Evolutionary conservation across 139 green algal species (phyloP).

Genomic region (Spirogloea muscicola): DNA sequence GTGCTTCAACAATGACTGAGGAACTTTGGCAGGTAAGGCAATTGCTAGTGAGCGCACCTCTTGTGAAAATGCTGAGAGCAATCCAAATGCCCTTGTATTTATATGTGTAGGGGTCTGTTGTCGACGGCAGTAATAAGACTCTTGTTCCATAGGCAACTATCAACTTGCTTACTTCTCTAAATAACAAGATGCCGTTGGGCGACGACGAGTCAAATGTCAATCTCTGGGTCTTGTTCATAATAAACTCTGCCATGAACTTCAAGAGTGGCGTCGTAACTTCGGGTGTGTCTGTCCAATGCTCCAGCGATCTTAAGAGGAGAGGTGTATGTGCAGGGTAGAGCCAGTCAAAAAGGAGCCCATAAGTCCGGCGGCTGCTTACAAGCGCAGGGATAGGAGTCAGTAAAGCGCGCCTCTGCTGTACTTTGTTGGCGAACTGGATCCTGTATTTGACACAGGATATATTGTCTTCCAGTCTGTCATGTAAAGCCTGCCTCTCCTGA

Average conservation of each 20-base stretch:
- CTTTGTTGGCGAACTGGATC: too few species aligned
- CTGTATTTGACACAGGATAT: too few species aligned
- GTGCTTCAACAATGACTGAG: too few species aligned
- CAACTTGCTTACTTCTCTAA: conserved; percentile 69
- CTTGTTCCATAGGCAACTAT: conserved; percentile 75
- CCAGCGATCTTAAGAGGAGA: conserved; percentile 69
- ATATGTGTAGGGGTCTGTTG: conserved; percentile 62
- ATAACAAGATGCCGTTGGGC: conserved; percentile 94
- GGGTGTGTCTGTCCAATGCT: conserved; percentile 78
- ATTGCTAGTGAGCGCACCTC: too few species aligned
- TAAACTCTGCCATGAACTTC: conserved; percentile 96
- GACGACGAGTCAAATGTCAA: conserved; percentile 91
- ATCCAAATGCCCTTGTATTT: conserved; percentile 96
- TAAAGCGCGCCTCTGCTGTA: too few species aligned
- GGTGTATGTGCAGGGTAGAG: conserved; percentile 88
- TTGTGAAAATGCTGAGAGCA: conserved; percentile 67
- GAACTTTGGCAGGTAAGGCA: too few species aligned
- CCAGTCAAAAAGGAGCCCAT: conserved; percentile 92
- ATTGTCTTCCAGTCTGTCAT: too few species aligned
- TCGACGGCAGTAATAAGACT: conserved; percentile 51
- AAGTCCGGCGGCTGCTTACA: conserved; percentile 64
- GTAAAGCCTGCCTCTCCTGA: too few species aligned
- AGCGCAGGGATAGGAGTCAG: too few species aligned
- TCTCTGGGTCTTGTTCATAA: conserved; percentile 94
- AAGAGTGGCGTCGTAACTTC: conserved; percentile 74